These are phyloP conservation scores for Aspergillus campestris DNA, from an alignment of 495 filamentous ascomycete species.

Conservation along the genomic window DNA sequence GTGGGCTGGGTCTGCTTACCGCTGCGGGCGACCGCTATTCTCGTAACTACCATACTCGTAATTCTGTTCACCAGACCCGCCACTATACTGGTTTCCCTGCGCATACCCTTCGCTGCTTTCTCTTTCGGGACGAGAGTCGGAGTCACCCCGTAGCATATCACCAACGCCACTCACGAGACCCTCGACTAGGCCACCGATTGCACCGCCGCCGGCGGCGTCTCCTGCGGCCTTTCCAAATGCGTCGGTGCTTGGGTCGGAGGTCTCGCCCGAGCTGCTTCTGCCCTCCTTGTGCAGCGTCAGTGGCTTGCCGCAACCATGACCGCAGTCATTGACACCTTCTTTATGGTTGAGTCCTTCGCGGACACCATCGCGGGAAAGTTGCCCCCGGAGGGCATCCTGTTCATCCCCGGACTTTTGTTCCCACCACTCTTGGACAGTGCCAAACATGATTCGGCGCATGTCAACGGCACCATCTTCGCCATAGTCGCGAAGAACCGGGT, in stretches of 20 bases:
- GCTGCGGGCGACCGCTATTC: too few species aligned
- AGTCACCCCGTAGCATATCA: conserved; percentile 33
- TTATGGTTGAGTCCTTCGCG: conserved; percentile 70
- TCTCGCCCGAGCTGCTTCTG: conserved; percentile 19
- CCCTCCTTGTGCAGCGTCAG: conserved; percentile 44
- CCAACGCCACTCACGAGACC: conserved; percentile 42
- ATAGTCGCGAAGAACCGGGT: conserved; percentile 63
- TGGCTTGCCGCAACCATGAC: conserved; percentile 77
- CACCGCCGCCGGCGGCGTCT: conserved; percentile 38
- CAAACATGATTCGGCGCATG: conserved; percentile 69
- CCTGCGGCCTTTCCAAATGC: conserved; percentile 35
- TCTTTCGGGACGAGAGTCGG: conserved; percentile 18
- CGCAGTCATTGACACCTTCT: conserved; percentile 71
- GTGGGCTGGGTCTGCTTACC: too few species aligned
- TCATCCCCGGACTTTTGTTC: conserved; percentile 48
- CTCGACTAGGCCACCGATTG: conserved; percentile 43
- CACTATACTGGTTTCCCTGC: conserved; percentile 6
- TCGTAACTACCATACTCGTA: background rate
- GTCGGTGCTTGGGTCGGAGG: conserved; percentile 14
- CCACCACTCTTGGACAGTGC: conserved; percentile 76
- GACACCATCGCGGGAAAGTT: conserved; percentile 71
- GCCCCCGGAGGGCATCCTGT: conserved; percentile 54
- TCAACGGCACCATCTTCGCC: conserved; percentile 67
- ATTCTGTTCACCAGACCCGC: background rate
- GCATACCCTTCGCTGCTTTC: conserved; percentile 13